Base-by-base conservation (phyloP, 2,329 filamentous ascomycete genomes). In the Hymenoscyphus linearis region DNA sequence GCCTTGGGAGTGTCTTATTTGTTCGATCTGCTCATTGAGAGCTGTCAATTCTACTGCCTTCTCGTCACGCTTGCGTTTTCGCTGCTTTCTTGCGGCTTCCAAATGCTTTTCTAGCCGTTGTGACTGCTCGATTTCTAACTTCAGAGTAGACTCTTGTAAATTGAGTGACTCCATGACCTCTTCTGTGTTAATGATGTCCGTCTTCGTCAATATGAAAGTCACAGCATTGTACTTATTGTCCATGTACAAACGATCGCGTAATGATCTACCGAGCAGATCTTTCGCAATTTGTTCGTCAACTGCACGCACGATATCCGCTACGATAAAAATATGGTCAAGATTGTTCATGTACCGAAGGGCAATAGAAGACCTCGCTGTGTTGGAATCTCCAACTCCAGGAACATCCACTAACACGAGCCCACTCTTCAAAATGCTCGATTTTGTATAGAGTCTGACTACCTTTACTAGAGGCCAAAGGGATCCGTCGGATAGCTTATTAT, bases 371-470 rank as follows among this genome's bases (percentile, higher is more conserved):
- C 79, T 74, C 31, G 76, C 78, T 16, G 76, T 75, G 64, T 80
- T 80, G 0, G 74, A 76, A 64, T 85, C 82, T 0, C 79, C 78
- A 0, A 81, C 74, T 5, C 82, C 82, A 0, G 82, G 82, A 0
- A 85, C 72, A 62, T 85, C 81, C 0, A 83, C 80, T 2, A 84
- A 72, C 0, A 79, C 76, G 1, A 81, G 75, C 0, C 81, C 81
- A 3, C 78, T 76, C 0, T 75, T 75, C 0, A 85, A 69, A 0
- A 81, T 75, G 0, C 75, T 66, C 0, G 79, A 73, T 55, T 77
- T 80, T 6, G 76, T 73, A 56, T 76, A 82, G 2, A 84, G 73
- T 2, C 71, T 68, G 3, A 77, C 75, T 0, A 68, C 47, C 0
- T 72, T 62, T 1, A 79, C 70, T 0, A 78, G 62, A 0, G 76